Conservation (phyloP, 768 basidiomycete genomes). For the Naematelia aurantialba region DNA sequence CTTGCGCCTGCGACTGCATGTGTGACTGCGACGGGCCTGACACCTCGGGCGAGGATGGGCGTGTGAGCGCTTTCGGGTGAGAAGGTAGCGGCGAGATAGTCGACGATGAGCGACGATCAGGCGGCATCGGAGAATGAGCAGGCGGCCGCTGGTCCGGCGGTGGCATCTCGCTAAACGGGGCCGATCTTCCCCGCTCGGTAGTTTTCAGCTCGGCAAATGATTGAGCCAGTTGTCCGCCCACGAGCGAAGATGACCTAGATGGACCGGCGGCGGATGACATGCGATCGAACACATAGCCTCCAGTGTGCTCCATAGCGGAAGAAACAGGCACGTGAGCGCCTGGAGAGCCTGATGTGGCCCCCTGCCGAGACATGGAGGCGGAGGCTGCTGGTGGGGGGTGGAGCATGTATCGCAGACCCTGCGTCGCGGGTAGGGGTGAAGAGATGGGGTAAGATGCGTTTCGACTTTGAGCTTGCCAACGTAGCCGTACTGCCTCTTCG, state of each 20-base stretch:
- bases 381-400: conserved; percentile 25
- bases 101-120: not conserved
- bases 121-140: not conserved
- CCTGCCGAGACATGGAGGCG: conserved; percentile 18
- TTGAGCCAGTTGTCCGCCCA: conserved; percentile 35
- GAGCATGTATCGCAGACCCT: conserved; percentile 12
- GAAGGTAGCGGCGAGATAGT: not conserved
- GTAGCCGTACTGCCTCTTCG: conserved; percentile 34
- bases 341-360: conserved; percentile 5
- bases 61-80: conserved; percentile 10
- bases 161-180: not conserved
- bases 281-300: too few relatives aligned
- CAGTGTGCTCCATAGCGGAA: conserved; percentile 6
- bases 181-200: conserved; percentile 11
- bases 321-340: not conserved
- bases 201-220: conserved; percentile 38
- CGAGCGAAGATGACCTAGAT: conserved; percentile 29
- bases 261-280: conserved; percentile 8
- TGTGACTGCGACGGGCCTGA: too few relatives aligned
- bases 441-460: conserved; percentile 37
- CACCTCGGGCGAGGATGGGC: conserved; percentile 27
- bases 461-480: conserved; percentile 38
- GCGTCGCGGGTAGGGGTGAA: conserved; percentile 2
- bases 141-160: not conserved
- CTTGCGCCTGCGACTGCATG: too few relatives aligned